These are phyloP conservation scores for Calocybe cyanea DNA, from an alignment of 768 basidiomycete species.

Conservation along the genomic window DNA sequence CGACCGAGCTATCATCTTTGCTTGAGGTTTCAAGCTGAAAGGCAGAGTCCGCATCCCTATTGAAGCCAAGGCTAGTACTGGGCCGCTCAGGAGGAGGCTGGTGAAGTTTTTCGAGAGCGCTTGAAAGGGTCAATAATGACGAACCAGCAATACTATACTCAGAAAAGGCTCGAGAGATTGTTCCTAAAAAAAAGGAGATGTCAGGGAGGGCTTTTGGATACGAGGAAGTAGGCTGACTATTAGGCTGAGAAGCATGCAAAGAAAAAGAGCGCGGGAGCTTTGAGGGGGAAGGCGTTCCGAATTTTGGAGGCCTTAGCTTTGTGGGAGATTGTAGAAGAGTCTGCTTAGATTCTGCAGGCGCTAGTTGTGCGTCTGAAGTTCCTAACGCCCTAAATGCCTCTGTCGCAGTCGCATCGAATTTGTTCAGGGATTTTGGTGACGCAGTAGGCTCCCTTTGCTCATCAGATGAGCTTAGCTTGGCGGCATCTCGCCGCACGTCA, in stretches of 20 bases:
- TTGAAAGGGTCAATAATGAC: constrained; percentile 61
- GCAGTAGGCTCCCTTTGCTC: constrained; percentile 11
- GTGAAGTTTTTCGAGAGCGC: constrained; percentile 67
- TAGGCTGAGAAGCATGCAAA: constrained; percentile 23
- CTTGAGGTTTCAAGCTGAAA: constrained; percentile 10
- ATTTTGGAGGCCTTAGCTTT: constrained; percentile 16
- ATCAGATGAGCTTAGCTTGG: constrained; percentile 15
- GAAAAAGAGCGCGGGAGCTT: constrained; percentile 29
- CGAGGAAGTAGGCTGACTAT: constrained; percentile 20
- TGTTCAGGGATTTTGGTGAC: constrained; percentile 31
- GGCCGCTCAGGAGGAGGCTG: constrained; percentile 64
- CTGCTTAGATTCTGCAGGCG: constrained; percentile 20
- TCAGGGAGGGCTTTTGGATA: neutral
- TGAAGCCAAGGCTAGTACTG: constrained; percentile 70
- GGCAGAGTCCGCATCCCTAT: constrained; percentile 31
- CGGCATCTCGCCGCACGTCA: too few relatives aligned
- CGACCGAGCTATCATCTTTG: constrained; percentile 11
- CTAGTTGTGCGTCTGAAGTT: constrained; percentile 14
- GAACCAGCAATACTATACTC: constrained; percentile 26
- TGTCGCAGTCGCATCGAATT: constrained; percentile 24
- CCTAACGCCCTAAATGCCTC: constrained; percentile 4
- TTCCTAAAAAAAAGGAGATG: constrained; percentile 11
- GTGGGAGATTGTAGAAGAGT: constrained; percentile 23
- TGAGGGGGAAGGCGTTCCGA: constrained; percentile 25
- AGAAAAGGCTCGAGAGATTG: constrained; percentile 23